phyloP scores from a whole-genome alignment of 2,329 filamentous ascomycete species.

The Calonectria crousiana region DNA sequence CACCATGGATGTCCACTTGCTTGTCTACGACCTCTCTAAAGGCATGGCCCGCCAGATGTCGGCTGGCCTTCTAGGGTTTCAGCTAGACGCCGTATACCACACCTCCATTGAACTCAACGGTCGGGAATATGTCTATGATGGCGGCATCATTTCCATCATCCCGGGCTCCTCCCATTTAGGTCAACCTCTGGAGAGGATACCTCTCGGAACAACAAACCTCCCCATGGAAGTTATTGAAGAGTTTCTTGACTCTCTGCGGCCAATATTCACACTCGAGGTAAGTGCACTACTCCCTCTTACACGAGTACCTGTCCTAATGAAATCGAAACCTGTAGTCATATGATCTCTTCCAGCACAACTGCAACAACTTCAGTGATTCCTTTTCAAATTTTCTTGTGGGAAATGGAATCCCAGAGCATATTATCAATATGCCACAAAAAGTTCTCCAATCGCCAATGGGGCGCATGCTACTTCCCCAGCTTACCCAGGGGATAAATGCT shows the following conservation, averaged over 20 bases:
- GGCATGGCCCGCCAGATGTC: conserved; percentile 69
- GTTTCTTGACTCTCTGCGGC: conserved; percentile 85
- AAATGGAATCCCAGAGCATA: conserved; percentile 88
- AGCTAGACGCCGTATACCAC: conserved; percentile 94
- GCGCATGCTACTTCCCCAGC: conserved; percentile 84
- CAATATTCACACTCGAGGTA: conserved; percentile 85
- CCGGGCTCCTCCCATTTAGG: conserved; percentile 91
- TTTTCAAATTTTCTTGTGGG: conserved; percentile 91
- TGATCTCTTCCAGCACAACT: conserved; percentile 91
- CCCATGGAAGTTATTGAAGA: conserved; percentile 86
- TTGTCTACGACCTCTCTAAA: conserved; percentile 83
- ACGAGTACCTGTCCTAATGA: background rate
- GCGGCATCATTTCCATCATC: conserved; percentile 83
- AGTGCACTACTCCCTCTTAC: conserved; percentile 1
- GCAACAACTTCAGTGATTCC: conserved; percentile 97
- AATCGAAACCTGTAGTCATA: conserved; percentile 71
- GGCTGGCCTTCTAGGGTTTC: conserved; percentile 64
- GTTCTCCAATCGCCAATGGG: conserved; percentile 91
- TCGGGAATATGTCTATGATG: conserved; percentile 92
- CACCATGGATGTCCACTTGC: conserved; percentile 79
- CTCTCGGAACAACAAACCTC: conserved; percentile 81
- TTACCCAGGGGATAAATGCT: conserved; percentile 64
- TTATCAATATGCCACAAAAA: conserved; percentile 84
- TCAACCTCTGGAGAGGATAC: conserved; percentile 79
- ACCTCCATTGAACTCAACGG: conserved; percentile 88